Conservation (phyloP, 108 stramenopile species). For the Discostella pseudostelligera region DNA sequence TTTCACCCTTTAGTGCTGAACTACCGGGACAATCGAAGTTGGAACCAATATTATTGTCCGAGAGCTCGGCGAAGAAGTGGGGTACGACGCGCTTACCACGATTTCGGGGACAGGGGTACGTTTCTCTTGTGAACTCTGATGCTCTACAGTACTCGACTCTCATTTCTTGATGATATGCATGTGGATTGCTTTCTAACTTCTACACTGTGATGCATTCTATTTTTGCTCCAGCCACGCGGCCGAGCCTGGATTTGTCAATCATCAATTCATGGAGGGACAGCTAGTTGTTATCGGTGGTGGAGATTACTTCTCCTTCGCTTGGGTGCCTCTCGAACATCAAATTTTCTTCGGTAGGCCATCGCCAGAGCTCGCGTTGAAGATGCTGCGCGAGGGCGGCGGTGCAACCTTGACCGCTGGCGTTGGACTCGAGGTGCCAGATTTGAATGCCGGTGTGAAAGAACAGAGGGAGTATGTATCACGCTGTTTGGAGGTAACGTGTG, state of each 20-base stretch:
- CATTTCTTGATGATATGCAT: no score
- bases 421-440: conserved; percentile 22
- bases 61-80: conserved; percentile 70
- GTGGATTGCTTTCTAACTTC: no score
- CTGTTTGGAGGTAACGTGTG: conserved; percentile 65
- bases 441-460: conserved; percentile 57
- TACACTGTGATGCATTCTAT: no score
- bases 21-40: conserved; percentile 14
- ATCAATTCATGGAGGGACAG: conserved; percentile 79
- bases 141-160: no score
- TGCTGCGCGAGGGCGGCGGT: conserved; percentile 61
- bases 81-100: conserved; percentile 63
- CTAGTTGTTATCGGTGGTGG: conserved; percentile 71
- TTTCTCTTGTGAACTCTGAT: not conserved
- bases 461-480: conserved; percentile 55
- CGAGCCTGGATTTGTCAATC: conserved; percentile 58
- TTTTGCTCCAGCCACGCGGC: conserved; percentile 68
- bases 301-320: conserved; percentile 82
- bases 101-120: conserved; percentile 51
- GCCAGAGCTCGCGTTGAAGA: conserved; percentile 55
- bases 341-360: conserved; percentile 83
- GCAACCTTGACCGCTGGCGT: conserved; percentile 36
- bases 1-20: conserved; percentile 24
- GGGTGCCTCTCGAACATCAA: conserved; percentile 76
- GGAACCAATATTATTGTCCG: conserved; percentile 58